Conservation (phyloP, 2,329 filamentous ascomycete genomes). For the Fusarium sp. region DNA sequence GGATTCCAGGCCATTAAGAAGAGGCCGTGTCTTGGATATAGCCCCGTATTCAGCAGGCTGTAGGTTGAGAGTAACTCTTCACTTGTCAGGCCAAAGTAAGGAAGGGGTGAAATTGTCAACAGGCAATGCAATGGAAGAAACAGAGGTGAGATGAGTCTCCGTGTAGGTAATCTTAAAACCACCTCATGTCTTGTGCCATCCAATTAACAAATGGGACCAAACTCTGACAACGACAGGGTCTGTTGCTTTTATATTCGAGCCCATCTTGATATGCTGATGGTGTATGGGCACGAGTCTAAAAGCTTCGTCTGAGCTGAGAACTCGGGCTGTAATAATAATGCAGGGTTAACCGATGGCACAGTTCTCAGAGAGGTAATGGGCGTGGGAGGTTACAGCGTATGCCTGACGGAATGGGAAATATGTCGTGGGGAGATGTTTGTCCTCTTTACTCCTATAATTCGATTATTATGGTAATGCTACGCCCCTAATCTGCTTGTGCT, state of each 20-base stretch:
- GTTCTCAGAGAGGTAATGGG: slow-evolving; percentile 11
- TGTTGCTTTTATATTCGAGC: slow-evolving; percentile 52
- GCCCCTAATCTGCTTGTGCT: slow-evolving; percentile 1
- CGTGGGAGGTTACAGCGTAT: neutral
- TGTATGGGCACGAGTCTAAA: neutral
- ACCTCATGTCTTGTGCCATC: slow-evolving; percentile 56
- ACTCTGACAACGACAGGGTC: slow-evolving; percentile 46
- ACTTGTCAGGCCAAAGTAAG: neutral
- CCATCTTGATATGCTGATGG: slow-evolving; percentile 22
- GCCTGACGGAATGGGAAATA: neutral
- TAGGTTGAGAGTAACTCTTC: neutral
- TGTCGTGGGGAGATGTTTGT: neutral
- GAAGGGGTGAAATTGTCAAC: neutral
- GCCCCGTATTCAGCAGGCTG: neutral
- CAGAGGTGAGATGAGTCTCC: slow-evolving; percentile 37
- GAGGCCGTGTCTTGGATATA: neutral
- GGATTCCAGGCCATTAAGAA: neutral
- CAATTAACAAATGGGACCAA: slow-evolving; percentile 46
- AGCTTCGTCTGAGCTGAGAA: slow-evolving; percentile 27
- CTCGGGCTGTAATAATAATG: neutral
- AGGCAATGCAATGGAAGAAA: slow-evolving; percentile 11
- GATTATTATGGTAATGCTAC: neutral
- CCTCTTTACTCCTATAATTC: neutral
- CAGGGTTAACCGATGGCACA: neutral
- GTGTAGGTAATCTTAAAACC: slow-evolving; percentile 49